phyloP scores from a whole-genome alignment of 208 protist species.

The Acanthamoeba sp. region DNA sequence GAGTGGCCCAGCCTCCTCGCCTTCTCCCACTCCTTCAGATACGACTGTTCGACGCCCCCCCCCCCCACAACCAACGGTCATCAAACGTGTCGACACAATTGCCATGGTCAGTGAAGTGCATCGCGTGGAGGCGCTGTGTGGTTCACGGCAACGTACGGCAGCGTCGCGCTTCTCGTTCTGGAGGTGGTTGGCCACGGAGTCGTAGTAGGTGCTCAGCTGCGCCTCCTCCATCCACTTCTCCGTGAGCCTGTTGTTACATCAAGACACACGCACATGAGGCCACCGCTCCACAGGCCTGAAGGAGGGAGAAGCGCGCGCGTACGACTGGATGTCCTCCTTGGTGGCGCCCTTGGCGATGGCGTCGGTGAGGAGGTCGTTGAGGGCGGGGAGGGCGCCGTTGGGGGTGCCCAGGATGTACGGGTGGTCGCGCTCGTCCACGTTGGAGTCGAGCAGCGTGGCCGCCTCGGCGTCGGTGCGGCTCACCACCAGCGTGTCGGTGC shows the following conservation, averaged over 20 bases:
- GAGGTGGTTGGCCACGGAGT: slow-evolving; percentile 80
- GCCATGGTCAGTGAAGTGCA: background rate
- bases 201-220: slow-evolving; percentile 79
- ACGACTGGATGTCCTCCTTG: slow-evolving; percentile 58
- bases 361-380: slow-evolving; percentile 73
- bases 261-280: too few species aligned
- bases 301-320: background rate
- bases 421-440: slow-evolving; percentile 91
- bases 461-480: slow-evolving; percentile 91
- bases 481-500: slow-evolving; percentile 89
- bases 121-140: too few species aligned
- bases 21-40: slow-evolving; percentile 80
- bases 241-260: background rate
- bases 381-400: slow-evolving; percentile 76
- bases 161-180: slow-evolving; percentile 71
- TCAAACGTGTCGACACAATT: too few species aligned
- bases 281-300: background rate
- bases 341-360: slow-evolving; percentile 36
- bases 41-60: background rate
- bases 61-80: background rate
- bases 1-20: slow-evolving; percentile 82
- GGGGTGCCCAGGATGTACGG: slow-evolving; percentile 90
- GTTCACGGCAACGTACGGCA: slow-evolving; percentile 16
- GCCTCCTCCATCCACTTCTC: slow-evolving; percentile 82
- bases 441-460: slow-evolving; percentile 89